These are phyloP conservation scores for Ophiorrhiza pumila DNA, from an alignment of 257 asterid species.

Conservation along the genomic window DNA sequence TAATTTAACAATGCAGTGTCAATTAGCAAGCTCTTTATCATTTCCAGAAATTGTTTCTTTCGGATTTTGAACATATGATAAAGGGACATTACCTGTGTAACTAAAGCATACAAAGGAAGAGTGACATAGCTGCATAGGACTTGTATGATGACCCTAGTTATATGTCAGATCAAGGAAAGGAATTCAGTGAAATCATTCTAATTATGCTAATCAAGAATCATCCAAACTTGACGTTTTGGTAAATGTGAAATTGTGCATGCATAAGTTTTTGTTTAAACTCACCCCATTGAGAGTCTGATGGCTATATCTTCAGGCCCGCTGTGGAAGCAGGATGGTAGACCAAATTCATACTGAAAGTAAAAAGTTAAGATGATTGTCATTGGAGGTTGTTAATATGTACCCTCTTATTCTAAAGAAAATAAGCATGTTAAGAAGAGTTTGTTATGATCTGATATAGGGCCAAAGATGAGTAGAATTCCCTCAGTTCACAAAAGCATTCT, in stretches of 20 bases:
- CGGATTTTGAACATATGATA: not conserved
- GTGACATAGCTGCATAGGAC: slow-evolving; percentile 84
- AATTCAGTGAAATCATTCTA: not conserved
- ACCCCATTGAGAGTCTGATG: slow-evolving; percentile 86
- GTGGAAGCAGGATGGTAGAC: slow-evolving; percentile 75
- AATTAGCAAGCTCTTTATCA: not conserved
- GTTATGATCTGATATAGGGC: not conserved
- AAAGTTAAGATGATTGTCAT: not conserved
- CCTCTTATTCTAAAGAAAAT: not conserved
- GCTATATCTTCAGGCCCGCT: slow-evolving; percentile 60
- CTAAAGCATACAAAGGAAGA: slow-evolving; percentile 94
- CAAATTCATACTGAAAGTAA: slow-evolving; percentile 63
- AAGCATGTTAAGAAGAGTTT: not conserved
- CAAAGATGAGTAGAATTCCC: not conserved
- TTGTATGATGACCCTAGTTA: slow-evolving; percentile 69
- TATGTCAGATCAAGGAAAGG: not conserved
- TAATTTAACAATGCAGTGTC: not conserved
- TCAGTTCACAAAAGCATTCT: not conserved
- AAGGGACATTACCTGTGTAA: slow-evolving; percentile 67
- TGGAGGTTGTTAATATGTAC: not conserved
- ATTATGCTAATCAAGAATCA: not conserved
- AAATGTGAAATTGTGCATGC: not conserved
- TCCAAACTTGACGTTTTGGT: not conserved
- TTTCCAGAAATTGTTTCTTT: not conserved
- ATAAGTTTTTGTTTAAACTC: slow-evolving; percentile 13